Percentiles rank a stretch among this genome's conserved stretches.
phyloP scores from a whole-genome alignment of 164 flowering plant genomes.

The Vitis cinerea region DNA sequence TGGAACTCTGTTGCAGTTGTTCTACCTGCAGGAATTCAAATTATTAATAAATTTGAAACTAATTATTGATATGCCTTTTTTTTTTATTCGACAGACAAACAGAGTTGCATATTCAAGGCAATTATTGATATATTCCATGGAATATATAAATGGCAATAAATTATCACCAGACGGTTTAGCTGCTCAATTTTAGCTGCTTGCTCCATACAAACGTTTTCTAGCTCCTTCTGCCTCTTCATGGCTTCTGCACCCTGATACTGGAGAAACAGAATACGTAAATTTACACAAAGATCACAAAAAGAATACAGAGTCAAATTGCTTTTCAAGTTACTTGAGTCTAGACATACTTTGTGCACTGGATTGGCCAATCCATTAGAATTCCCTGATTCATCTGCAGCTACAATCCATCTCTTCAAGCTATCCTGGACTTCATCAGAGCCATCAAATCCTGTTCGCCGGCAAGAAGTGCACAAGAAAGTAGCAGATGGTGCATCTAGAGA shows the following conservation, averaged over 20 bases:
- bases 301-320: neutral
- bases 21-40: constrained; percentile 40
- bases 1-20: constrained; percentile 33
- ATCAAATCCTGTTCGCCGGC: constrained; percentile 32
- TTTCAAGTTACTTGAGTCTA: neutral
- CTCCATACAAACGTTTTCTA: constrained; percentile 62
- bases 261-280: constrained; percentile 1
- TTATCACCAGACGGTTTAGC: constrained; percentile 55
- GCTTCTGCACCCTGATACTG: constrained; percentile 36
- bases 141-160: neutral
- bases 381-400: constrained; percentile 29
- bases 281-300: neutral
- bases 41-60: neutral
- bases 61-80: neutral
- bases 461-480: constrained; percentile 57
- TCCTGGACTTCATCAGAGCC: constrained; percentile 37
- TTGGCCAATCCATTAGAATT: constrained; percentile 13
- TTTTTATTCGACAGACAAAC: too few species aligned
- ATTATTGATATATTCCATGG: neutral
- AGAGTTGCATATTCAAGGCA: too few species aligned
- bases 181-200: constrained; percentile 79
- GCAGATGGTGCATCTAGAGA: constrained; percentile 21
- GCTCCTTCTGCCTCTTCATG: constrained; percentile 46
- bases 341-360: constrained; percentile 29
- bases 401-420: constrained; percentile 49